Conservation (phyloP, 352 stramenopile genomes). For the Phytophthora chlamydospora region DNA sequence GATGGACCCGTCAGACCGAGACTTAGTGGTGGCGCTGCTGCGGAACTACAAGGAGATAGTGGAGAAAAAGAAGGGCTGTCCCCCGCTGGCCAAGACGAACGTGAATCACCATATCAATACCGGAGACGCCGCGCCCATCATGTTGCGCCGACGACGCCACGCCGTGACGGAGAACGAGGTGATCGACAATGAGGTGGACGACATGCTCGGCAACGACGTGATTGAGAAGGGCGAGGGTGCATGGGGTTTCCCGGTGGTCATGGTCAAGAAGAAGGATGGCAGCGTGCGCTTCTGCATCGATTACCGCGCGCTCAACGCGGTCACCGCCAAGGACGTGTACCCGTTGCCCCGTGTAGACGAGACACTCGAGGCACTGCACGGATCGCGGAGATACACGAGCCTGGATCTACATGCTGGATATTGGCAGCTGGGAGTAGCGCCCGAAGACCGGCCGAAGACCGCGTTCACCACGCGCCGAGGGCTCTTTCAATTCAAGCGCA, state of each 20-base stretch:
- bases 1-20: neutral
- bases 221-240: conserved; percentile 12
- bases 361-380: too few relatives aligned
- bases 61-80: neutral
- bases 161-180: neutral
- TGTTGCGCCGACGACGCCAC: neutral
- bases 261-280: conserved; percentile 2
- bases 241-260: conserved; percentile 23
- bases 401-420: conserved; percentile 20
- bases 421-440: conserved; percentile 7
- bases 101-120: neutral
- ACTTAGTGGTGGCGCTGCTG: neutral
- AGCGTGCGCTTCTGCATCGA: conserved; percentile 17
- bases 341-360: too few relatives aligned
- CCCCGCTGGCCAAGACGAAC: neutral
- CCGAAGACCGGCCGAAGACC: conserved; percentile 17
- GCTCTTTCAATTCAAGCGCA: conserved; percentile 17
- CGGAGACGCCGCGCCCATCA: conserved; percentile 9
- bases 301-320: neutral
- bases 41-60: neutral
- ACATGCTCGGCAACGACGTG: conserved; percentile 11
- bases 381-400: conserved; percentile 4
- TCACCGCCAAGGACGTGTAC: too few relatives aligned
- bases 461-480: conserved; percentile 15
- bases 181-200: neutral